Base-by-base conservation (phyloP, 1,139 yeast species). In the Candida sojae region DNA sequence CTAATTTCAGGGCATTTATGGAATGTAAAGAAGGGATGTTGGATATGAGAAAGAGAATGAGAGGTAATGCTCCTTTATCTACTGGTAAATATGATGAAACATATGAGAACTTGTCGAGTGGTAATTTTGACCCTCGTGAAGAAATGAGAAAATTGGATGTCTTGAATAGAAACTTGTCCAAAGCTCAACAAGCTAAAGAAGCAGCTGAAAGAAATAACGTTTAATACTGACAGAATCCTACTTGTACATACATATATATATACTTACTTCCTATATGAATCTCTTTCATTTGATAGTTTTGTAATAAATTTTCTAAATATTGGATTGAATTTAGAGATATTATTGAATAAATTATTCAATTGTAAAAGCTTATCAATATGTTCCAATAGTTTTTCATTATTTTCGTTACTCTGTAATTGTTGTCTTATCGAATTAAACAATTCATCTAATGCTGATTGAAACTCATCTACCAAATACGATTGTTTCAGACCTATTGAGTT, bases 81-180 rank as follows among this genome's bases (percentile, higher is more conserved):
- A 88, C 96, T 2, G 99, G 99, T 0, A 87, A 85, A 62, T 92
- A 86, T 66, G 97, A 92, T 59, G 93, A 88, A 50, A 89, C 89
- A 46, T 87, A 86, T 56, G 89, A 85, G 37, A 86, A 87, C 53
- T 73, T 93, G 51, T 84, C 92, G 0, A 66, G 74, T 4, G 99
- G 98, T 0, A 78, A 91, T 50, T 91, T 88, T 61, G 85, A 91
- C 62, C 82, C 97, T 0, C 73, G 75, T 44, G 93, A 86, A 52
- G 98, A 93, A 67, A 81, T 88, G 78, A 73, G 71, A 52, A 87
- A 86, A 65, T 71, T 88, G 51, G 82, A 81, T 41, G 72, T 77
- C 5, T 71, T 85, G 65, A 81, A 84, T 59, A 61, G 68, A 50
- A 75, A 75, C 57, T 68, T 75, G 57, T 63, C 75, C 4, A 66